These are phyloP conservation scores for Pholiota microspora DNA, from an alignment of 768 basidiomycete genomes.

Conservation along the genomic window DNA sequence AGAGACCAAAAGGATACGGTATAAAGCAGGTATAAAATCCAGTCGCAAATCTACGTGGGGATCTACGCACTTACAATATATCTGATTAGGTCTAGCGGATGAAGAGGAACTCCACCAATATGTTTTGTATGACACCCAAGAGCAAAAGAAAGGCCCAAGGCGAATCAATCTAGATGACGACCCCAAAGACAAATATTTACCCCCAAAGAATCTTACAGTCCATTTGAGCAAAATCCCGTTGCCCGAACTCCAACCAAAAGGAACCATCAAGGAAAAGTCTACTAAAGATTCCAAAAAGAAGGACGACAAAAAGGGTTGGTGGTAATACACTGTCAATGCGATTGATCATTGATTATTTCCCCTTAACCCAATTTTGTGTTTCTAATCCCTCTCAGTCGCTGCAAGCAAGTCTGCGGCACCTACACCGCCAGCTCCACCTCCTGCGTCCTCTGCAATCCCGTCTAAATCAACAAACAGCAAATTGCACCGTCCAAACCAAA, in stretches of 20 bases:
- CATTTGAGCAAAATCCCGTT: slow-evolving; percentile 87
- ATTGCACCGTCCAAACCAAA: slow-evolving; percentile 18
- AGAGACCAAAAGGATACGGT: slow-evolving; percentile 70
- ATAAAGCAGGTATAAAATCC: slow-evolving; percentile 60
- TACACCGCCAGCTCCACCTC: slow-evolving; percentile 13
- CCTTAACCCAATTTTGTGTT: slow-evolving; percentile 4
- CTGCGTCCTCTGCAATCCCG: slow-evolving; percentile 8
- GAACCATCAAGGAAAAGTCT: slow-evolving; percentile 25
- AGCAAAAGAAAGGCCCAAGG: slow-evolving; percentile 51
- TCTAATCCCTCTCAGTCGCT: slow-evolving; percentile 5
- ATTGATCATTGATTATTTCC: slow-evolving; percentile 13
- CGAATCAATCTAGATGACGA: slow-evolving; percentile 71
- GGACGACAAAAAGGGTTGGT: slow-evolving; percentile 43
- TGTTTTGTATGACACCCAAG: slow-evolving; percentile 61
- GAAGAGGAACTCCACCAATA: slow-evolving; percentile 73
- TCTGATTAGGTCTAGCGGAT: slow-evolving; percentile 39
- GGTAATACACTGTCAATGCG: slow-evolving; percentile 15
- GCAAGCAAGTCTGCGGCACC: slow-evolving; percentile 12
- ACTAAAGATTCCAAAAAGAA: slow-evolving; percentile 37
- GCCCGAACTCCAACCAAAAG: slow-evolving; percentile 72
- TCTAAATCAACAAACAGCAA: slow-evolving; percentile 15
- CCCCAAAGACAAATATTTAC: slow-evolving; percentile 54
- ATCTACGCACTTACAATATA: slow-evolving; percentile 1
- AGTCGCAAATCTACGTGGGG: not conserved
- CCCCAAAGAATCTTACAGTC: slow-evolving; percentile 65